A percentile compares a stretch with the other conserved stretches of the same genome.
These are phyloP conservation scores for Ustilago curta DNA, from an alignment of 1,284 basidiomycete species.

Conservation along the genomic window DNA sequence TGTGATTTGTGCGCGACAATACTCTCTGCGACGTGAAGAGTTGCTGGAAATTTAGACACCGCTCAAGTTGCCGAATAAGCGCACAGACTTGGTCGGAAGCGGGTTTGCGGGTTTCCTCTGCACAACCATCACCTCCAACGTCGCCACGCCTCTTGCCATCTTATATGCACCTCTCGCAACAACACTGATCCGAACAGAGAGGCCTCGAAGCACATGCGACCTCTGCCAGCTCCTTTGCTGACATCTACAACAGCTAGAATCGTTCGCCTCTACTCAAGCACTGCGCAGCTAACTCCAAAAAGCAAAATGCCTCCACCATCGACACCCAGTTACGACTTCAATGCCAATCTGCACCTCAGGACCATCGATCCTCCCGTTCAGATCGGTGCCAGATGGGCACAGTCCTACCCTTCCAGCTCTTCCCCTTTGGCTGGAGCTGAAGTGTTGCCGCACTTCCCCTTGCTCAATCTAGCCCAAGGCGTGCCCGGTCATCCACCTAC, in stretches of 20 bases:
- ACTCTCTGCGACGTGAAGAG: neutral
- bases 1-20: neutral
- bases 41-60: too few species aligned
- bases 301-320: conserved; percentile 19
- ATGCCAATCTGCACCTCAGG: conserved; percentile 29
- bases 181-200: neutral
- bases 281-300: neutral
- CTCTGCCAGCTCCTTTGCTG: neutral
- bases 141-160: neutral
- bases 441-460: conserved; percentile 26
- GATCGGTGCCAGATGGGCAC: conserved; percentile 51
- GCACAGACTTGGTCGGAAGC: too few species aligned
- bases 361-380: conserved; percentile 52
- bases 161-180: neutral
- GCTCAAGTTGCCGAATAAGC: too few species aligned
- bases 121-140: too few species aligned
- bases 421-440: conserved; percentile 31
- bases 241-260: conserved; percentile 16
- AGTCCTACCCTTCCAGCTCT: conserved; percentile 29
- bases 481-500: conserved; percentile 58
- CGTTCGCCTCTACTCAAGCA: neutral
- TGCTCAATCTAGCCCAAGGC: conserved; percentile 63
- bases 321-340: conserved; percentile 41
- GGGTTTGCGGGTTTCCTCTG: too few species aligned
- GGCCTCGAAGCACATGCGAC: conserved; percentile 1